Percentiles rank a stretch among this genome's conserved stretches.
These are phyloP conservation scores for Toxoplasma gondii DNA, from an alignment of 169 alveolate species.

Conservation along the genomic window DNA sequence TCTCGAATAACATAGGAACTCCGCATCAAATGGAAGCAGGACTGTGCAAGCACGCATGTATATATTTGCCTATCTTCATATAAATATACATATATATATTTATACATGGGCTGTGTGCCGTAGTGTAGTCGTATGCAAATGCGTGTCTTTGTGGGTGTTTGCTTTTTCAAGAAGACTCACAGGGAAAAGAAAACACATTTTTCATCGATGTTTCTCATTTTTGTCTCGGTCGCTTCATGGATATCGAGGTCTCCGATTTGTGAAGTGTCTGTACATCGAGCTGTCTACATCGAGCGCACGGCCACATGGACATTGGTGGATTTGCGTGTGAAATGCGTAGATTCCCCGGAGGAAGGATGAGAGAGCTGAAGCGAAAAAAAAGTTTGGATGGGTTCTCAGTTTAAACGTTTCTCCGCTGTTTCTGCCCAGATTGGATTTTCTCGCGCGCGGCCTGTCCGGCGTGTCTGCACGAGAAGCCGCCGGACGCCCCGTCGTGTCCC, in stretches of 20 bases:
- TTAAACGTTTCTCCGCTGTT: neutral
- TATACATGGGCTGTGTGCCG: neutral
- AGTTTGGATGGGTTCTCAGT: too few relatives aligned
- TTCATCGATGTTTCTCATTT: too few relatives aligned
- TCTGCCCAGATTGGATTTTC: slow-evolving; percentile 54
- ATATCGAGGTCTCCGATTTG: neutral
- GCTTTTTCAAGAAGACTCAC: too few relatives aligned
- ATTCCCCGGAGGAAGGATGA: too few relatives aligned
- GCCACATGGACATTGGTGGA: neutral
- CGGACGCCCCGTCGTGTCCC: slow-evolving; percentile 32
- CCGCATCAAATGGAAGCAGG: too few relatives aligned
- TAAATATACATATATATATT: neutral
- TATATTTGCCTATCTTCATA: neutral
- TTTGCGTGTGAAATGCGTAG: neutral
- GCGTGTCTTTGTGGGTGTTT: neutral
- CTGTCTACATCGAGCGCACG: neutral
- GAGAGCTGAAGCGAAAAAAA: too few relatives aligned
- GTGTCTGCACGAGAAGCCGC: slow-evolving; percentile 60
- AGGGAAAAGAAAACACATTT: too few relatives aligned
- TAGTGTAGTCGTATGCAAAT: neutral
- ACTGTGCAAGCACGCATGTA: neutral
- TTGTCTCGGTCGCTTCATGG: too few relatives aligned
- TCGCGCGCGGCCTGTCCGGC: slow-evolving; percentile 62
- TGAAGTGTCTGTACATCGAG: neutral
- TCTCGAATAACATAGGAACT: too few relatives aligned